These are phyloP conservation scores for Pistacia atlantica DNA, from an alignment of 345 rosid genomes.

Conservation along the genomic window DNA sequence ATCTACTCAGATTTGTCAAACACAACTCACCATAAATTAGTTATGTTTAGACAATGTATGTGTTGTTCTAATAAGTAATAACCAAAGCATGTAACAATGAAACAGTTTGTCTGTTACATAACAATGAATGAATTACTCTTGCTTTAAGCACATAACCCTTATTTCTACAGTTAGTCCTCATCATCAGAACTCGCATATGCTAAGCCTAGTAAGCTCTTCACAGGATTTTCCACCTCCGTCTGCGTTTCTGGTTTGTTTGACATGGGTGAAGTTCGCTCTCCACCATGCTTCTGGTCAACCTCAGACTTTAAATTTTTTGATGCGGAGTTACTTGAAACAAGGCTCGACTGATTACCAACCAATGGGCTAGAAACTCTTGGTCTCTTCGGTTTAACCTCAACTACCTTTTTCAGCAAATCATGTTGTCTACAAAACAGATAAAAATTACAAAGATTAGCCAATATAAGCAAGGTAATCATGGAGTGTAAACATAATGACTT, in stretches of 20 bases:
- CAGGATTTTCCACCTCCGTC: constrained; percentile 41
- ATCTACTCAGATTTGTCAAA: background rate
- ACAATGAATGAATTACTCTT: constrained; percentile 7
- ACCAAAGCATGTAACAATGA: background rate
- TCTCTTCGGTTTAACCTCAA: constrained; percentile 84
- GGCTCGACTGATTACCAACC: constrained; percentile 28
- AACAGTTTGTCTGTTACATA: background rate
- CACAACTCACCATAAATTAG: background rate
- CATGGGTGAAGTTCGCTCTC: constrained; percentile 22
- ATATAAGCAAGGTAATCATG: background rate
- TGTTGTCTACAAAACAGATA: constrained; percentile 62
- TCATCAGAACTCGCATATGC: constrained; percentile 92
- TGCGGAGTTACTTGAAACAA: constrained; percentile 29
- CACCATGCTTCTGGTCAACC: constrained; percentile 31
- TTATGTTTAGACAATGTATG: background rate
- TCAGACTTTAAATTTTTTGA: constrained; percentile 27
- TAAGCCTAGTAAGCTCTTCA: constrained; percentile 73
- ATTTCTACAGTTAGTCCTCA: constrained; percentile 32
- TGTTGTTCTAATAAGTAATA: background rate
- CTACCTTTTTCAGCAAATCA: constrained; percentile 82
- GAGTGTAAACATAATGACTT: background rate
- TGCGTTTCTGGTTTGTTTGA: constrained; percentile 31
- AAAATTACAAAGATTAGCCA: background rate
- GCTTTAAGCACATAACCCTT: background rate
- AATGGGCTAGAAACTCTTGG: constrained; percentile 43